Conservation (phyloP, 2,329 filamentous ascomycete genomes). For the Cladobotryum protrusum region DNA sequence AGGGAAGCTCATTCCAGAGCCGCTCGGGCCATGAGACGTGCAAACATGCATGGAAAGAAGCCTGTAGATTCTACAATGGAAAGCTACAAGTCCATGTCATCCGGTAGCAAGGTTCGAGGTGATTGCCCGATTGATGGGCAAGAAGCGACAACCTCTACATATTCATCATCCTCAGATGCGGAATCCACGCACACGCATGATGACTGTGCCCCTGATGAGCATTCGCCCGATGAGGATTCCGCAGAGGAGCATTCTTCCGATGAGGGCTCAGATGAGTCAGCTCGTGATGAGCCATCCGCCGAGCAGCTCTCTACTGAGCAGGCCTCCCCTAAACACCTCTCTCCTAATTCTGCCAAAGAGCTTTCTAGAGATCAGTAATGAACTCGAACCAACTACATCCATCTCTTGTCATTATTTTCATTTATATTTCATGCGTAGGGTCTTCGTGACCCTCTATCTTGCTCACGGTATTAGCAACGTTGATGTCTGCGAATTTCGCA, state of each 20-base stretch:
- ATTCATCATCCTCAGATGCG: constrained; percentile 30
- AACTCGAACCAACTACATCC: neutral
- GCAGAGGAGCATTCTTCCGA: too few species aligned
- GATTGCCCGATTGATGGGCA: constrained; percentile 21
- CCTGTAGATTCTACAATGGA: constrained; percentile 38
- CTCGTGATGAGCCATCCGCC: neutral
- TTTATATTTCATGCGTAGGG: neutral
- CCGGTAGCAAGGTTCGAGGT: constrained; percentile 28
- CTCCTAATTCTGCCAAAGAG: too few species aligned
- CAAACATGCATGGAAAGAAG: constrained; percentile 40
- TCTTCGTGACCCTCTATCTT: constrained; percentile 10
- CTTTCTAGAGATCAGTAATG: too few species aligned
- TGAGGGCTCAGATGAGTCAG: too few species aligned
- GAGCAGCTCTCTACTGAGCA: neutral
- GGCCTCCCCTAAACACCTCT: neutral
- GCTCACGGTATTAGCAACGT: constrained; percentile 16
- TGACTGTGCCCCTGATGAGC: neutral
- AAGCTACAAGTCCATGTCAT: constrained; percentile 37
- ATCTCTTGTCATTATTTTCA: neutral
- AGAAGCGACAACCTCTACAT: constrained; percentile 22
- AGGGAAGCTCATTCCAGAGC: constrained; percentile 31
- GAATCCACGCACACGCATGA: constrained; percentile 13
- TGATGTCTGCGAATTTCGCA: constrained; percentile 17
- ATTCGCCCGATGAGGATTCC: too few species aligned
- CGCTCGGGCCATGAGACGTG: constrained; percentile 37